Evolutionary conservation across 116 monocot genomes (phyloP), one percentile per base, ranked within the genome.

Genomic region (Thalassia testudinum): DNA sequence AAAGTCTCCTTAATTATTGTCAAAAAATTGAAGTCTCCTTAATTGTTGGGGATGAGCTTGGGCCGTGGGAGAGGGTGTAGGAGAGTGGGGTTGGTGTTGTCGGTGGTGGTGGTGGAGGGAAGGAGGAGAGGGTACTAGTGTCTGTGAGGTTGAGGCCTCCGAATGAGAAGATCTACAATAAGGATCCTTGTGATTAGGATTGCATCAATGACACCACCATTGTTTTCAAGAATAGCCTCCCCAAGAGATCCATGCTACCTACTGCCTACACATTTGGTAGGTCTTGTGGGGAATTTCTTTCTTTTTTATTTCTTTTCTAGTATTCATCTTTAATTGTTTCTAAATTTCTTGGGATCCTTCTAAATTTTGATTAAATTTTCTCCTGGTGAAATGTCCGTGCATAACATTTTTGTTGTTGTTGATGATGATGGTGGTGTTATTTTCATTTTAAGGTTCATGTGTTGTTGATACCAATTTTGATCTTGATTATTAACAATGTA

Each of bases 131-230:
- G 75, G 90, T 90, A 54, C 48, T 82, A 18, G 99, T 99, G n/a
- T 85, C 99, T 3, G 90, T 90, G 75, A 79, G 99, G 63, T 58
- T 99, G 80, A 72, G 99, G 74, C 99, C 99, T 27, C 48, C 86
- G 53, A 89, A 64, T 37, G 80, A 62, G 53, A 85, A 59, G 79
- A 67, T 82, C 18, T 54, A 51, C 18, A 75, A 58, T 58, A 77
- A 67, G 14, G 90, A 99, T 57, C 73, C 72, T 0, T 67, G 70
- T 7, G 90, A 90, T 28, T 99, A 85, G 90, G 99, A 99, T 29
- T 99, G 99, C 61, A 83, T 86, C 60, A 86, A 74, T 52, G 79
- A 85, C 19, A 67, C 76, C 38, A 83, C 99, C 52, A 67, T 99
- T 38, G 70, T 79, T 27, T 86, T 71, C 57, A 68, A 72, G 70